Percentiles rank a stretch among this genome's conserved stretches.
Evolutionary conservation across 352 stramenopile genomes (phyloP).

Genomic region (Pythium oligandrum): DNA sequence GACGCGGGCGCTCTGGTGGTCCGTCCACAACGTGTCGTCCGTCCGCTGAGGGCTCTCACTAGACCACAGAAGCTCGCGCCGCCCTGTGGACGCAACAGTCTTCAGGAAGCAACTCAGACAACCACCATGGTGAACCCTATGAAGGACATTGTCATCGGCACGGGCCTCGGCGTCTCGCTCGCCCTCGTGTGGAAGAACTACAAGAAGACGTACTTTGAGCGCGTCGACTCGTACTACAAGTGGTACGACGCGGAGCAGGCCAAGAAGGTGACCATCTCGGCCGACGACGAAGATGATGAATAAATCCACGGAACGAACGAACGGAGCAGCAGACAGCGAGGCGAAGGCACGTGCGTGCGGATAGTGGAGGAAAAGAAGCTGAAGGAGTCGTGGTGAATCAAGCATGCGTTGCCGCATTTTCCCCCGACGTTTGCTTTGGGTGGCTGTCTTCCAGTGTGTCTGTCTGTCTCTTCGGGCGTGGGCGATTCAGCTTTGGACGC

Average conservation of each 20-base stretch:
- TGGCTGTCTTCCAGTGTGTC: background rate
- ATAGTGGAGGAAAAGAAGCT: background rate
- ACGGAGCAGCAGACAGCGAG: background rate
- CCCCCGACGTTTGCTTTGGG: background rate
- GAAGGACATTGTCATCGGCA: conserved; percentile 81
- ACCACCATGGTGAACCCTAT: conserved; percentile 69
- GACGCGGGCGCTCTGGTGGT: conserved; percentile 14
- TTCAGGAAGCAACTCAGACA: conserved; percentile 6
- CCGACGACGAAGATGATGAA: conserved; percentile 43
- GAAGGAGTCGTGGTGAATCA: too few species aligned
- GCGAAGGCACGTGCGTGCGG: background rate
- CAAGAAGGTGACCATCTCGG: conserved; percentile 44
- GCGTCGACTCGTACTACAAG: conserved; percentile 80
- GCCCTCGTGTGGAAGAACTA: conserved; percentile 61
- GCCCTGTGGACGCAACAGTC: too few species aligned
- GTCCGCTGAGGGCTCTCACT: conserved; percentile 8
- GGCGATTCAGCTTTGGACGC: too few species aligned
- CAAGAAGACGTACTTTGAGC: conserved; percentile 65
- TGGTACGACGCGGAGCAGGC: conserved; percentile 69
- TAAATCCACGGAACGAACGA: conserved; percentile 8
- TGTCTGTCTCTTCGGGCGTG: background rate
- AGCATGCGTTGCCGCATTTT: too few species aligned
- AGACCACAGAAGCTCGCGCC: conserved; percentile 11
- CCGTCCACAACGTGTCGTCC: conserved; percentile 12
- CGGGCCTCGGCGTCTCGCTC: conserved; percentile 45